Base-by-base conservation (phyloP, 352 stramenopile species). In the Bremia lactucae region DNA sequence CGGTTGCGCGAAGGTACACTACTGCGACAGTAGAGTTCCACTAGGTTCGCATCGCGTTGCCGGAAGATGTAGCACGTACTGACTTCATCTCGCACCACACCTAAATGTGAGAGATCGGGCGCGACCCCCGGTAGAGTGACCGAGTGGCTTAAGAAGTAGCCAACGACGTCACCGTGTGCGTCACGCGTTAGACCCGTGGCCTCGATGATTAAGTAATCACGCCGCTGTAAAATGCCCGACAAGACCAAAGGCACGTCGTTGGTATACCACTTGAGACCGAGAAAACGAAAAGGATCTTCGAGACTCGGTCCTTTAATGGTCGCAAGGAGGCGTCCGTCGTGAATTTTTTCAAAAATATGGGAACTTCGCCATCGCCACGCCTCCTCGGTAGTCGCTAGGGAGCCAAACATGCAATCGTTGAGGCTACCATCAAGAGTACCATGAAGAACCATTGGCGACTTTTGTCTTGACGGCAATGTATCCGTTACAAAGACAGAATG, bases 181-280 rank as follows among this genome's bases (percentile, higher is more conserved):
- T 72, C 62, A 19, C 62, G 40, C 2, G 65, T 59, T 38, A 62
- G 66, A 7, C 69, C 69, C 7, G 61, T 70, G 4, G 66, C 66
- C 23, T 82, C 70, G 18, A 82, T 44, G 1, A 67, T 50, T 14
- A 82, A 36, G 33, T 75, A 77, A 38, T 83, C 70, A 6, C 70
- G 66, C 4, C 51, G 55, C 18, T 74, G 65, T 6, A 82, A 37
- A 14, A 82, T 49, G 11, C 58, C 34, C 5, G 46, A 40, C 23
- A 55, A 28, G 2, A 61, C 38, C 6, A 42, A 43, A 21, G 42
- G 36, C 11, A 49, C 11, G 4, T 38, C 46, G 4, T 40, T 48
- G 6, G 49, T 48, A 29, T 51, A 55, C 68, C 68, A 79, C 25
- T 79, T 79, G 49, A 79, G 31, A 5, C 61, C 61, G 8, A 75